These are phyloP conservation scores for Stemphylium beticola DNA, from an alignment of 2,329 filamentous ascomycete genomes.

Conservation along the genomic window DNA sequence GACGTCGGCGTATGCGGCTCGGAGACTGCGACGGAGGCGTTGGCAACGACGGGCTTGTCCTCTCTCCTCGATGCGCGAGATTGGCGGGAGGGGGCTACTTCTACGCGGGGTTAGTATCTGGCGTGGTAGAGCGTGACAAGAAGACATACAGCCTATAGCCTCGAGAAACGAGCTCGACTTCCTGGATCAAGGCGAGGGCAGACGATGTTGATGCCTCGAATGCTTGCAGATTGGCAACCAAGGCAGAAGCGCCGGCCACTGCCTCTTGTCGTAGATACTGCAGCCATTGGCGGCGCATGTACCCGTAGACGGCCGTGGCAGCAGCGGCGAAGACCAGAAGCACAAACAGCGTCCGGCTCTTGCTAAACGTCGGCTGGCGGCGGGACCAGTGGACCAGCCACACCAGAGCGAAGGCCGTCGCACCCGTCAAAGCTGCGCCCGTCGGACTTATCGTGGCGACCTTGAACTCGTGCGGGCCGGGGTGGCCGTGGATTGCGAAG, in stretches of 20 bases:
- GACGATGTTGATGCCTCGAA: constrained; percentile 80
- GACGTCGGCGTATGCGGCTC: constrained; percentile 70
- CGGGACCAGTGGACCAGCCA: constrained; percentile 76
- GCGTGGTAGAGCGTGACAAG: constrained; percentile 3
- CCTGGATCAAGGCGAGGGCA: constrained; percentile 82
- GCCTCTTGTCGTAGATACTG: constrained; percentile 78
- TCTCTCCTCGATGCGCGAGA: constrained; percentile 86
- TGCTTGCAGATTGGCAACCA: constrained; percentile 77
- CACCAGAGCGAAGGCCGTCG: constrained; percentile 65
- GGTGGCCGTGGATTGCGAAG: constrained; percentile 31
- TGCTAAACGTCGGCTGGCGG: constrained; percentile 61
- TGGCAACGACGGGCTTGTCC: constrained; percentile 79
- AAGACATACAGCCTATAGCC: constrained; percentile 78
- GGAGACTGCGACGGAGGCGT: constrained; percentile 78
- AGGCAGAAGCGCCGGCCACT: constrained; percentile 69
- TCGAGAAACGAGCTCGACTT: constrained; percentile 92
- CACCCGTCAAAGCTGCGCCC: constrained; percentile 70
- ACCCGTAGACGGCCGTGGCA: constrained; percentile 69
- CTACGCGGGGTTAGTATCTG: constrained; percentile 55
- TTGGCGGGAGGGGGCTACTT: constrained; percentile 88
- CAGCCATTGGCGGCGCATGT: constrained; percentile 80
- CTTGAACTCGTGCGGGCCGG: constrained; percentile 43
- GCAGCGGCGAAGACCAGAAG: constrained; percentile 59
- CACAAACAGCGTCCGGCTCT: constrained; percentile 58
- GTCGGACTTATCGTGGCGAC: constrained; percentile 62